A percentile compares a stretch with the other conserved stretches of the same genome.
These are phyloP conservation scores for Wickerhamomyces strasburgensis DNA, from an alignment of 805 yeast species.

Conservation along the genomic window DNA sequence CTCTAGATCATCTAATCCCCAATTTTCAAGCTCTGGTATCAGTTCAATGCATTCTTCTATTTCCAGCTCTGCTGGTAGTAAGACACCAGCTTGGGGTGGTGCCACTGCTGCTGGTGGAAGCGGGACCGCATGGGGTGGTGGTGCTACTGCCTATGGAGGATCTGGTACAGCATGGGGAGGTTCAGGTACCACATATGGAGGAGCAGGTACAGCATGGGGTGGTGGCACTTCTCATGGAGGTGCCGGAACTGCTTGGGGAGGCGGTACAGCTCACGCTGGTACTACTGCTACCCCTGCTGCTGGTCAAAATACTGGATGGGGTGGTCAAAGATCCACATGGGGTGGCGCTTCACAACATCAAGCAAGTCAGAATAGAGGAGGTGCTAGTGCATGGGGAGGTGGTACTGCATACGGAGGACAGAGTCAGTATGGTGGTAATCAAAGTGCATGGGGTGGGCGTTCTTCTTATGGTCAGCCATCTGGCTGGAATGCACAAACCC, in stretches of 20 bases:
- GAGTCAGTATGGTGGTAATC: conserved; percentile 34
- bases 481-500: conserved; percentile 24
- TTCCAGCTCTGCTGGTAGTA: conserved; percentile 29
- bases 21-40: conserved; percentile 10
- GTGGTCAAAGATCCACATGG: conserved; percentile 15
- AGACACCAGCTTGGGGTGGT: conserved; percentile 42
- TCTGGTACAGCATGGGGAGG: conserved; percentile 23
- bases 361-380: conserved; percentile 18
- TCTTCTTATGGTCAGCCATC: conserved; percentile 21
- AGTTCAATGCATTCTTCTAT: conserved; percentile 13
- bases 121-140: conserved; percentile 29
- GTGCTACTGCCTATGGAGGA: conserved; percentile 39
- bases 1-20: conserved; percentile 13
- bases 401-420: conserved; percentile 1
- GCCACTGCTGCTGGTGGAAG: conserved; percentile 37
- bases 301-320: conserved; percentile 42
- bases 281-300: conserved; percentile 16
- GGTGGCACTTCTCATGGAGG: conserved; percentile 15
- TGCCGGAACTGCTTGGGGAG: conserved; percentile 34
- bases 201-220: conserved; percentile 24
- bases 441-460: conserved; percentile 35
- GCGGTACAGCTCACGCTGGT: neutral
- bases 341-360: conserved; percentile 6
- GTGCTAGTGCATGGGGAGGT: conserved; percentile 26
- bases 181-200: conserved; percentile 14